phyloP scores from a whole-genome alignment of 441 rosid species.

The Arabidopsis hybrid region DNA sequence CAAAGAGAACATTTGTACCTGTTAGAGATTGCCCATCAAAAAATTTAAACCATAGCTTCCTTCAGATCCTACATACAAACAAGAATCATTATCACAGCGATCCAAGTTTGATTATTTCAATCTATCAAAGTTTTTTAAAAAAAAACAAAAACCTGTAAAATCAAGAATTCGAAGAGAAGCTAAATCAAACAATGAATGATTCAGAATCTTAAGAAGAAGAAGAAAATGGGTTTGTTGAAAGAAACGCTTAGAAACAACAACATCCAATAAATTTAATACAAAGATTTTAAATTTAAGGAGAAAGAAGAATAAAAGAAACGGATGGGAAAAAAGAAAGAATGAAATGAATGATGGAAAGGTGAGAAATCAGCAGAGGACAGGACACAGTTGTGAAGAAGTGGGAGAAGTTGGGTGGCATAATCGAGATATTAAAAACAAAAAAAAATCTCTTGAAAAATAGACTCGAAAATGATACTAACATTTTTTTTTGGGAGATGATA shows the following conservation, averaged over 20 bases:
- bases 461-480: neutral
- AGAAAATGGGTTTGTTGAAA: conserved; percentile 25
- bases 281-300: conserved; percentile 14
- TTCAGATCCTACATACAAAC: conserved; percentile 36
- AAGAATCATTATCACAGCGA: conserved; percentile 7
- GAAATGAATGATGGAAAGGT: conserved; percentile 27
- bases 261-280: conserved; percentile 10
- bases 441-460: conserved; percentile 17
- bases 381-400: conserved; percentile 37
- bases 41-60: neutral
- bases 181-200: conserved; percentile 23
- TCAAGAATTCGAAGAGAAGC: conserved; percentile 7
- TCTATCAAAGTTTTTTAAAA: neutral
- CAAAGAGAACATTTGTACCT: neutral
- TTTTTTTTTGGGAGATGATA: neutral
- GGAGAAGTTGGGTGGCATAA: conserved; percentile 36
- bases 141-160: neutral
- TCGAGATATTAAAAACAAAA: neutral
- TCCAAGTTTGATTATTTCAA: neutral
- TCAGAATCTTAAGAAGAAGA: conserved; percentile 40
- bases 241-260: conserved; percentile 21
- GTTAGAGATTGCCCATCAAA: conserved; percentile 2
- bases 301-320: conserved; percentile 30
- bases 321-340: conserved; percentile 12
- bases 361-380: conserved; percentile 5